Conservation (phyloP, 2,329 filamentous ascomycete species). For the Talaromyces rugulosus region DNA sequence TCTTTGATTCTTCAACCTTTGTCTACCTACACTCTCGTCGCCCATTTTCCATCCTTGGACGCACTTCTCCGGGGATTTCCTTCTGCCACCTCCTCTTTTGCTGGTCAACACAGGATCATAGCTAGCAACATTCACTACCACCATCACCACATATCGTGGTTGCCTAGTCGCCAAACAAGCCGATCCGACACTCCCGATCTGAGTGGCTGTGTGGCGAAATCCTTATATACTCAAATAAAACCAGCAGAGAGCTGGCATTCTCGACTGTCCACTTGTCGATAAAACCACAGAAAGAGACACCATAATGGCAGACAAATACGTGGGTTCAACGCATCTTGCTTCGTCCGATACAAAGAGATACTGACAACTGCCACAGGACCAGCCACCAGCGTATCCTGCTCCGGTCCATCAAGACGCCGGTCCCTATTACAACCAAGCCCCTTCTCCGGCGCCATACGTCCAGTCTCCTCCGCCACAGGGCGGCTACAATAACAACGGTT, state of each 20-base stretch:
- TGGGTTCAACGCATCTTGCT: background rate
- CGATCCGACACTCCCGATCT: background rate
- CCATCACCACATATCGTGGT: background rate
- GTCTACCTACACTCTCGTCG: background rate
- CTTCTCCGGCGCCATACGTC: slow-evolving; percentile 9
- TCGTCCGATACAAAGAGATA: background rate
- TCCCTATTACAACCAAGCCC: slow-evolving; percentile 15
- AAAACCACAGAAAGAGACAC: background rate
- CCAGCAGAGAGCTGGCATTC: background rate
- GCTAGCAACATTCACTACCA: background rate
- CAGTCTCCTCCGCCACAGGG: slow-evolving; percentile 25
- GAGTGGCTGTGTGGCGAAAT: background rate
- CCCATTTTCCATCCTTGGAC: background rate
- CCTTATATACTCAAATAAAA: background rate
- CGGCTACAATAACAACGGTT: slow-evolving; percentile 20
- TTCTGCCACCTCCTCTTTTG: background rate
- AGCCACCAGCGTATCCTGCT: slow-evolving; percentile 34
- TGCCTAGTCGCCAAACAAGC: background rate
- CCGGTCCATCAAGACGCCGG: slow-evolving; percentile 30
- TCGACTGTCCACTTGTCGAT: background rate
- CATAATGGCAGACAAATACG: background rate
- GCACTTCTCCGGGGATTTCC: background rate
- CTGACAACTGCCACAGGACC: slow-evolving; percentile 4
- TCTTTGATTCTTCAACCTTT: background rate
- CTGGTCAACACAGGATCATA: background rate